Conservation (phyloP, 164 flowering plant genomes). For the Umbellularia californica region DNA sequence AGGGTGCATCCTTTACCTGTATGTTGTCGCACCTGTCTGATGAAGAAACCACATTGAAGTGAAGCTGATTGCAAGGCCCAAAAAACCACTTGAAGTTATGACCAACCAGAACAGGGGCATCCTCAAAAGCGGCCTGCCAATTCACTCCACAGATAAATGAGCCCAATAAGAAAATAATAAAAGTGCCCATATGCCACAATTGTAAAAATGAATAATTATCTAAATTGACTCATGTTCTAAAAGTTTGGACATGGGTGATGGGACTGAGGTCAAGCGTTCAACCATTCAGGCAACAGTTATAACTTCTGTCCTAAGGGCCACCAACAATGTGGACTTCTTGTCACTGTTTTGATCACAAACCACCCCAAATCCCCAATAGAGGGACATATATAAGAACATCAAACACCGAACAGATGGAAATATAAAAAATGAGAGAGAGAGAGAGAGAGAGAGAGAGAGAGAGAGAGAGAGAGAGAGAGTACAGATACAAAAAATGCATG, state of each 20-base stretch:
- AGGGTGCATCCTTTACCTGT: constrained; percentile 48
- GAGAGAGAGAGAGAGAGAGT: too few relatives aligned
- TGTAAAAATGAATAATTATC: background rate
- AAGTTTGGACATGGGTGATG: background rate
- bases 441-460: too few relatives aligned
- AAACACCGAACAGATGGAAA: too few relatives aligned
- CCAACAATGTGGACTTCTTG: background rate
- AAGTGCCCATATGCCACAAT: background rate
- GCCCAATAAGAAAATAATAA: constrained; percentile 9
- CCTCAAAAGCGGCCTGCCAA: constrained; percentile 76
- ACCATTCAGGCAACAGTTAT: background rate
- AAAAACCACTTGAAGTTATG: constrained; percentile 80
- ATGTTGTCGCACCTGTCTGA: constrained; percentile 97
- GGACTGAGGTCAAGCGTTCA: background rate
- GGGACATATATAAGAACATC: too few relatives aligned
- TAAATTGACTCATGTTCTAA: too few relatives aligned
- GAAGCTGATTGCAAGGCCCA: constrained; percentile 97
- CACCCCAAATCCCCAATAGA: too few relatives aligned
- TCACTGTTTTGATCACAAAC: too few relatives aligned
- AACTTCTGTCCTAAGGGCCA: background rate
- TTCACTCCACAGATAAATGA: constrained; percentile 18
- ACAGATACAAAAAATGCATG: too few relatives aligned
- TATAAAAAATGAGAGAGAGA: too few relatives aligned
- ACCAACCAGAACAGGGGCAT: constrained; percentile 84
- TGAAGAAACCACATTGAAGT: constrained; percentile 99